Evolutionary conservation across 1,284 basidiomycete genomes (phyloP), one percentile per base, ranked within the genome.

Genomic region (Papiliotrema laurentii): DNA sequence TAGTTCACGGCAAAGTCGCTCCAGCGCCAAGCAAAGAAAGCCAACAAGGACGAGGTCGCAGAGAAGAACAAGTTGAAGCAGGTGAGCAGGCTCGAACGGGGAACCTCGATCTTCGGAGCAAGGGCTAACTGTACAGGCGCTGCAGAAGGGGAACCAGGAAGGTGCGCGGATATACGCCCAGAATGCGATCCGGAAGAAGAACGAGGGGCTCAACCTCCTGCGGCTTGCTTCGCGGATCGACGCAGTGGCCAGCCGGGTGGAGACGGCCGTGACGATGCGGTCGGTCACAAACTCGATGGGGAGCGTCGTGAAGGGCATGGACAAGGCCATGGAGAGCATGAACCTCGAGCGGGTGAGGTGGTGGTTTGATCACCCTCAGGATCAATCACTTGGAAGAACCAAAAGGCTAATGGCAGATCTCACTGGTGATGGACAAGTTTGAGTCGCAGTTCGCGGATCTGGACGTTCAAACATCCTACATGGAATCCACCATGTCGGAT

Each of bases 201-300:
- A 83, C 56, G 96, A 99, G 72, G 77, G 85, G 0, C 77, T 99
- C 56, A 98, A 97, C 72, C 78, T 97, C 5, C 80, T 97, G 9
- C 80, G 91, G 37, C 76, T 97, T 25, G 83, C 86, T 0, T 91
- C 88, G 63, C 80, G 96, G 27, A 91, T 98, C 71, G 96, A 99
- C 69, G 93, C 96, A 5, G 96, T 98, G 4, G 88, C 92, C 1
- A 93, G 89, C 63, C 78, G 96, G 22, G 94, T 99, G 0, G 94
- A 99, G 76, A 98, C 96, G n/a, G 96, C 96, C 0, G 93, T 98
- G 35, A 97, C 94, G 47, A 97, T 99, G 91, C 83, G 91, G 44
- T 72, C 75, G 47, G 78, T 78, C 31, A 94, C 94, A 21, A 90
- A 90, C 11, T 92, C 85, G 71, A 97, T 98, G 94, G 86, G 90